Conservation (phyloP, 2,329 filamentous ascomycete genomes). For the Lizonia empirigonia region DNA sequence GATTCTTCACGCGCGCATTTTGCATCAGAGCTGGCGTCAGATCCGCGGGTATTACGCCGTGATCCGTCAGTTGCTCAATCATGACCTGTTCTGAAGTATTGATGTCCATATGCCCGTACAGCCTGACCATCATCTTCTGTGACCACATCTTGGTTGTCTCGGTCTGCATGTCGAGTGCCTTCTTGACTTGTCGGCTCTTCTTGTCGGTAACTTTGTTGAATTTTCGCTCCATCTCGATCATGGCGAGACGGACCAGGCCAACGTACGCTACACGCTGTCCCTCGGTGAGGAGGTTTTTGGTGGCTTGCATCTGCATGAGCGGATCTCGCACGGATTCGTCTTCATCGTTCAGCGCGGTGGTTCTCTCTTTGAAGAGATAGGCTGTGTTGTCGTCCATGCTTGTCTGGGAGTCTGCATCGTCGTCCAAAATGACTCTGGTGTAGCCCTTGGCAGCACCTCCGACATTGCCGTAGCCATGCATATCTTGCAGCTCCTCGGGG, state of each 20-base stretch:
- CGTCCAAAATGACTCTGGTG: conserved; percentile 91
- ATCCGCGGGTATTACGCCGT: conserved; percentile 85
- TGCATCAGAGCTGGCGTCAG: conserved; percentile 86
- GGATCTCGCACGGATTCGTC: conserved; percentile 82
- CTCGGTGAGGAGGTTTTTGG: conserved; percentile 92
- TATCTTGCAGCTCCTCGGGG: conserved; percentile 69
- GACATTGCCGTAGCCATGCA: conserved; percentile 73
- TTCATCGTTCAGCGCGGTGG: conserved; percentile 65
- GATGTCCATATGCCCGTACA: conserved; percentile 98
- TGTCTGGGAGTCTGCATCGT: conserved; percentile 90
- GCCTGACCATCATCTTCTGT: conserved; percentile 95
- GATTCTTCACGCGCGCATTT: conserved; percentile 91
- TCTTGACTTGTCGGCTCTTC: conserved; percentile 70
- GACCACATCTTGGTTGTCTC: conserved; percentile 94
- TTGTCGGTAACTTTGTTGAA: conserved; percentile 63
- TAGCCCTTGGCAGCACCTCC: conserved; percentile 95
- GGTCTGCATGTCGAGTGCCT: conserved; percentile 68
- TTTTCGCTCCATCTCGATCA: conserved; percentile 76
- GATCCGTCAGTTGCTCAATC: conserved; percentile 95
- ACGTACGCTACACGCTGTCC: conserved; percentile 97
- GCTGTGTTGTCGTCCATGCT: conserved; percentile 97
- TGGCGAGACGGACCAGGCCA: conserved; percentile 80
- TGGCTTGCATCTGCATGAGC: conserved; percentile 89
- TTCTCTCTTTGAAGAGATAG: conserved; percentile 85
- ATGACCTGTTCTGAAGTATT: conserved; percentile 90